These are phyloP conservation scores for Malus hybrid DNA, from an alignment of 331 rosid species.

Conservation along the genomic window DNA sequence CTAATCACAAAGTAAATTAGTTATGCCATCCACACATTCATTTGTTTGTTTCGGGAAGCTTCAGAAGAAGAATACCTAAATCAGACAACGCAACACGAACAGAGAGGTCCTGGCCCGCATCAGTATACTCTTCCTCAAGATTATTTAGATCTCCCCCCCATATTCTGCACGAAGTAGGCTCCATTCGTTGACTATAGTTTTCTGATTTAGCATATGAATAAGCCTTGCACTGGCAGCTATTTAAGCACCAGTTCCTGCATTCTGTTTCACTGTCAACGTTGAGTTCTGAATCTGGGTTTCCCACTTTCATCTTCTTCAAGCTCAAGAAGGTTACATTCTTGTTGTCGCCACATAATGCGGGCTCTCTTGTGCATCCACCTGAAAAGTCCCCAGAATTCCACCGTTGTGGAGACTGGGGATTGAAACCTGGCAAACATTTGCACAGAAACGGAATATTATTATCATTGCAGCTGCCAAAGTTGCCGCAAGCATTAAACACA, in stretches of 20 bases:
- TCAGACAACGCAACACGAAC: conserved; percentile 20
- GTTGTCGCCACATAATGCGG: neutral
- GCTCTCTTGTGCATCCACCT: conserved; percentile 28
- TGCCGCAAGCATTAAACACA: conserved; percentile 45
- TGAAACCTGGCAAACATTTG: conserved; percentile 48
- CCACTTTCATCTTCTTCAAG: conserved; percentile 6
- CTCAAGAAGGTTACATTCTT: neutral
- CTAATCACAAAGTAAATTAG: no score
- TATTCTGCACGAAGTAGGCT: neutral
- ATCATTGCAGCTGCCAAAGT: conserved; percentile 27
- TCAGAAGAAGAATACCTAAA: conserved; percentile 17
- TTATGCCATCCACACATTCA: no score
- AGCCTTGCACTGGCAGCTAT: neutral
- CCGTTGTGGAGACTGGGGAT: conserved; percentile 1
- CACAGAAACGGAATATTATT: conserved; percentile 17
- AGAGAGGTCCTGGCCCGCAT: neutral
- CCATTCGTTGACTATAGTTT: accelerated
- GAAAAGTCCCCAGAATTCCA: conserved; percentile 44
- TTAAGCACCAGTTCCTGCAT: conserved; percentile 1
- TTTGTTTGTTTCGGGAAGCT: no score
- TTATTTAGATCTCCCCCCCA: neutral
- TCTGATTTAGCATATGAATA: neutral
- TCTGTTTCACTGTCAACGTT: accelerated
- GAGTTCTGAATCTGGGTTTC: accelerated
- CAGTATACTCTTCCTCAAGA: conserved; percentile 11